Evolutionary conservation across 768 basidiomycete species (phyloP).

Genomic region (Mycena haematopus): DNA sequence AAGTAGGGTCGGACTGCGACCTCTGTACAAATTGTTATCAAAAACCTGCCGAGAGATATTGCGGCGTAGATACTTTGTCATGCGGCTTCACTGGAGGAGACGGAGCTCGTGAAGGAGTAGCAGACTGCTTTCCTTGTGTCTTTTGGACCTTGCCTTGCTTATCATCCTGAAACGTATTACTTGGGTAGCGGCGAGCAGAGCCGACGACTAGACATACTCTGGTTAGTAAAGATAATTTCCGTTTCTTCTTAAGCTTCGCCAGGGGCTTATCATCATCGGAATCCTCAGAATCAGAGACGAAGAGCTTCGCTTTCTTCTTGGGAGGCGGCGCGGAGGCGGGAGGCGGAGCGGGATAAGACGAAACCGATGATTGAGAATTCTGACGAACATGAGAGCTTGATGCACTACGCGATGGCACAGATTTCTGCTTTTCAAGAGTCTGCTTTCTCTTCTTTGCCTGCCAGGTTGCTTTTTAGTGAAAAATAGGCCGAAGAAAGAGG

Average conservation of each 20-base stretch:
- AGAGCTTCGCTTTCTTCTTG: constrained; percentile 22
- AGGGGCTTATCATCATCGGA: constrained; percentile 23
- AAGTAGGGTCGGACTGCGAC: neutral
- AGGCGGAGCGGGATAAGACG: constrained; percentile 6
- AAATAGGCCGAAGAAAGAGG: neutral
- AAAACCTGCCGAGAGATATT: neutral
- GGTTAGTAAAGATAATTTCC: constrained; percentile 7
- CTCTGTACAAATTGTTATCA: neutral
- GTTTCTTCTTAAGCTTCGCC: constrained; percentile 5
- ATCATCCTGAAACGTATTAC: neutral
- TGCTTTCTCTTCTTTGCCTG: constrained; percentile 24
- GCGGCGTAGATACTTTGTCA: neutral
- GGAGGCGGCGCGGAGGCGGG: constrained; percentile 14
- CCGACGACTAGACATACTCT: constrained; percentile 7
- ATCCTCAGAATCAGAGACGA: constrained; percentile 19
- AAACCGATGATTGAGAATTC: constrained; percentile 4
- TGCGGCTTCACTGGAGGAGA: neutral
- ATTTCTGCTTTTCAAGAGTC: constrained; percentile 6
- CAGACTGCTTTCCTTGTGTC: constrained; percentile 1
- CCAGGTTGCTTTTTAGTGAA: neutral
- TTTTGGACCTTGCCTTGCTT: constrained; percentile 1
- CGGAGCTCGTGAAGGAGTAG: constrained; percentile 4
- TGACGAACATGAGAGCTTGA: constrained; percentile 14
- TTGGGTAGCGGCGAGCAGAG: neutral
- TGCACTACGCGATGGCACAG: constrained; percentile 23